Conservation (phyloP, 495 filamentous ascomycete species). For the Neurospora sp. region DNA sequence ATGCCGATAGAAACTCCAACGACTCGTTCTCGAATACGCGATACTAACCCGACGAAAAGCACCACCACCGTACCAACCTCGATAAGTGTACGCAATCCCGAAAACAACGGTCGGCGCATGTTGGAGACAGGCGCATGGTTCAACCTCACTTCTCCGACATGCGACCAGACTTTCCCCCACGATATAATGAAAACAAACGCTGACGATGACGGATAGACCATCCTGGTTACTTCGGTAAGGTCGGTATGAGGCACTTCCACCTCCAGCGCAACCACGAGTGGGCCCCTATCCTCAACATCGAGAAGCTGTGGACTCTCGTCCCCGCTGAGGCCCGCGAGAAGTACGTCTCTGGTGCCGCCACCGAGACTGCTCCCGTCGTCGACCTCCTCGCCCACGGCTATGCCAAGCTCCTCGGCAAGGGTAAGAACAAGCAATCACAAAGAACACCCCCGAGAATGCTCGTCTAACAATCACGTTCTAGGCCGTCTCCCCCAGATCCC, state of each 20-base stretch:
- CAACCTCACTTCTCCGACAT: background rate
- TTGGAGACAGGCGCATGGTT: background rate
- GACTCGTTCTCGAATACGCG: conserved; percentile 3
- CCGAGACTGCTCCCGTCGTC: conserved; percentile 25
- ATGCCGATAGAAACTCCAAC: conserved; percentile 6
- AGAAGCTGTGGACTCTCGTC: conserved; percentile 29
- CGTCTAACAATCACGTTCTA: conserved; percentile 2
- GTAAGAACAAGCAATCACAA: conserved; percentile 8
- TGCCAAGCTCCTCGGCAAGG: conserved; percentile 29
- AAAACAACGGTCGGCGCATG: background rate
- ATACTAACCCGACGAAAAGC: conserved; percentile 23
- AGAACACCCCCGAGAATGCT: background rate
- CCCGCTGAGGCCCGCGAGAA: conserved; percentile 24
- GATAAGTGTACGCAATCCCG: conserved; percentile 23
- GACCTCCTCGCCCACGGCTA: conserved; percentile 28
- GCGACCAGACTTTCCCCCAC: background rate
- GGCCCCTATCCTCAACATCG: conserved; percentile 28
- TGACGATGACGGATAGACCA: conserved; percentile 21
- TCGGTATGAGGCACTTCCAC: conserved; percentile 29
- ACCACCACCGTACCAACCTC: conserved; percentile 28
- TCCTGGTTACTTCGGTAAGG: conserved; percentile 31
- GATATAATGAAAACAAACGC: background rate
- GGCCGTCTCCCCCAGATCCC: conserved; percentile 27
- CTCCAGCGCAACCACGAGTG: conserved; percentile 26
- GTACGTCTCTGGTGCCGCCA: conserved; percentile 24